Evolutionary conservation across 805 yeast species (phyloP), one percentile per base, ranked within the genome.

Genomic region (Sugiyamaella americana): DNA sequence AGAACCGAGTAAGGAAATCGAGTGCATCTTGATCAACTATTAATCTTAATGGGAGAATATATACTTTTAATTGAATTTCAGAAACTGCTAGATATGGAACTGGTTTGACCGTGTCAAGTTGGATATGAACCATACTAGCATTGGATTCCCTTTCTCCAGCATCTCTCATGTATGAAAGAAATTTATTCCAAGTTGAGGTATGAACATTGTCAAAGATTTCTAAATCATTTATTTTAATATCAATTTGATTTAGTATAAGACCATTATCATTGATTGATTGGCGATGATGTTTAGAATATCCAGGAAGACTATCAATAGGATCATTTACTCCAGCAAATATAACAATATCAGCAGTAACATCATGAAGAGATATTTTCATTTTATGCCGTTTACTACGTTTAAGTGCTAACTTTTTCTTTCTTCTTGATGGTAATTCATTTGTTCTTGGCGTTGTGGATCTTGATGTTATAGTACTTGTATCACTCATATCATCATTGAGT

Each of bases 11-110:
- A 26, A 88, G 55, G 54, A 91, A 89, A 47, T 88, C 96, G 17
- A 88, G 69, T 0, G 97, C 86, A 58, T 91, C 98, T 62, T 93
- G 98, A 63, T 93, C 98, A 38, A 93, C 79, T 60, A 87, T 87
- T 13, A 93, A 63, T 43, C 96, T 70, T 38, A 93, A 58, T 0
- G 98, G 98, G 17, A 84, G 67, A 0, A 87, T 65, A 21, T 71
- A 59, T 1, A 80, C 68, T 21, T 71, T 66, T 40, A 87, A 50
- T 1, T 76, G 66, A 18, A 81, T 60, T 58, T 89, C 98, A 1
- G 84, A 71, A 1, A 86, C 82, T n/a, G 81, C 80, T 29, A 87
- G 57, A 6, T 66, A 60, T 0, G 78, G 67, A 10, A 79, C 75
- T 0, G 95, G 94, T 47, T 87, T 68, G 1, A 85, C 75, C 35